A percentile compares a stretch with the other conserved stretches of the same genome.
Conservation (phyloP, 1,284 basidiomycete species). For the Cutaneotrichosporon dermatis region DNA sequence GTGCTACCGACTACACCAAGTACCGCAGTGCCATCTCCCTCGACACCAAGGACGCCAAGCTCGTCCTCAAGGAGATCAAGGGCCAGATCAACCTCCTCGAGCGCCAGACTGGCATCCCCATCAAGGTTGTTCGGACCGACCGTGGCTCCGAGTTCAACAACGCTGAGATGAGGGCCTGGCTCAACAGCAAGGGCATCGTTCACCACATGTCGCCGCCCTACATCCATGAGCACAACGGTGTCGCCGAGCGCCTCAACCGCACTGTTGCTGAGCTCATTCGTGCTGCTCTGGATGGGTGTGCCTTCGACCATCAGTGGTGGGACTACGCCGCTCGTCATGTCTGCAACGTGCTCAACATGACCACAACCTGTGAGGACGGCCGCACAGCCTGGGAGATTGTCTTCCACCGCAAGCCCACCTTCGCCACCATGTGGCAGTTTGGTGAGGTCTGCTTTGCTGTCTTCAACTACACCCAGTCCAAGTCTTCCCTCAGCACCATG, state of each 20-base stretch:
- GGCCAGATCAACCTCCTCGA: not conserved
- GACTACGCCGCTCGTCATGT: conserved; percentile 9
- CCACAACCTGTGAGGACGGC: conserved; percentile 4
- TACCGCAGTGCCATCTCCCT: not conserved
- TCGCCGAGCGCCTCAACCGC: conserved; percentile 32
- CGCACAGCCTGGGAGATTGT: conserved; percentile 6
- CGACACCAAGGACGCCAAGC: not conserved
- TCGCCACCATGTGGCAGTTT: not conserved
- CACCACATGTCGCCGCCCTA: conserved; percentile 15
- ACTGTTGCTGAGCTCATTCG: conserved; percentile 25
- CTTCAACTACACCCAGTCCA: not conserved
- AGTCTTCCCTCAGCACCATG: not conserved
- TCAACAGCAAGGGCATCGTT: not conserved
- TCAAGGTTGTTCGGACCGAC: conserved; percentile 5
- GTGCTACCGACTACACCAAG: not conserved
- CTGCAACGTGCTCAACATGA: conserved; percentile 12
- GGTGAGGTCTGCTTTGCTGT: not conserved
- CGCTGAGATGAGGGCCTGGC: not conserved
- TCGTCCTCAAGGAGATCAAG: not conserved
- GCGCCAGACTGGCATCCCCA: not conserved
- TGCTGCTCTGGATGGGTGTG: conserved; percentile 5
- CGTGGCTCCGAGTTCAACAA: conserved; percentile 3
- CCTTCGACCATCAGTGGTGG: conserved; percentile 14
- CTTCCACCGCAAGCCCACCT: conserved; percentile 1
- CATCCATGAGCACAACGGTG: conserved; percentile 35